Conservation (phyloP, 2,329 filamentous ascomycete species). For the Teratosphaeria zuluensis region DNA sequence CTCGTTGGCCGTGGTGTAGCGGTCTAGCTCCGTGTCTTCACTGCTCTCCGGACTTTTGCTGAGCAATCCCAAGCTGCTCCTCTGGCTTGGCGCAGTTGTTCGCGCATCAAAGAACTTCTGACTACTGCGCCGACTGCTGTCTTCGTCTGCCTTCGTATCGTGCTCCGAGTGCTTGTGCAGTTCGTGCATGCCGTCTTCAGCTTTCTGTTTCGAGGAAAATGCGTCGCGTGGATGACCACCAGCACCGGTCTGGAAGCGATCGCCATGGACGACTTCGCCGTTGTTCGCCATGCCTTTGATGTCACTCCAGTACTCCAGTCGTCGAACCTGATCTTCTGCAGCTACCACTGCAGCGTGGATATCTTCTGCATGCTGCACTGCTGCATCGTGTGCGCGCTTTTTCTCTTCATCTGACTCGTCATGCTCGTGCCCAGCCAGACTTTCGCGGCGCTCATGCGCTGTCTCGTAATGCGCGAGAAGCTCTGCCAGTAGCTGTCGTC, state of each 20-base stretch:
- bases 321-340: conserved; percentile 70
- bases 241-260: conserved; percentile 1
- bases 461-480: conserved; percentile 54
- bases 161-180: conserved; percentile 13
- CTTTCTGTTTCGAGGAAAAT: conserved; percentile 12
- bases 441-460: conserved; percentile 40
- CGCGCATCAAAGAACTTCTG: conserved; percentile 3
- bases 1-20: conserved; percentile 10
- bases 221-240: conserved; percentile 5
- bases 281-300: conserved; percentile 30
- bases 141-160: background rate
- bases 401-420: conserved; percentile 35
- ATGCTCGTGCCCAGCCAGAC: conserved; percentile 30
- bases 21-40: conserved; percentile 1
- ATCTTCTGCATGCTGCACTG: conserved; percentile 48
- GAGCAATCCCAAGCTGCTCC: background rate
- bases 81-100: conserved; percentile 2
- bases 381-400: conserved; percentile 26
- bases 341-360: conserved; percentile 65
- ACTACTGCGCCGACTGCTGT: background rate
- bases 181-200: conserved; percentile 6
- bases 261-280: conserved; percentile 1
- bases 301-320: conserved; percentile 81
- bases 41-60: conserved; percentile 1
- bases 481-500: conserved; percentile 62